phyloP scores from a whole-genome alignment of 441 rosid species.

The Arabidopsis hybrid region DNA sequence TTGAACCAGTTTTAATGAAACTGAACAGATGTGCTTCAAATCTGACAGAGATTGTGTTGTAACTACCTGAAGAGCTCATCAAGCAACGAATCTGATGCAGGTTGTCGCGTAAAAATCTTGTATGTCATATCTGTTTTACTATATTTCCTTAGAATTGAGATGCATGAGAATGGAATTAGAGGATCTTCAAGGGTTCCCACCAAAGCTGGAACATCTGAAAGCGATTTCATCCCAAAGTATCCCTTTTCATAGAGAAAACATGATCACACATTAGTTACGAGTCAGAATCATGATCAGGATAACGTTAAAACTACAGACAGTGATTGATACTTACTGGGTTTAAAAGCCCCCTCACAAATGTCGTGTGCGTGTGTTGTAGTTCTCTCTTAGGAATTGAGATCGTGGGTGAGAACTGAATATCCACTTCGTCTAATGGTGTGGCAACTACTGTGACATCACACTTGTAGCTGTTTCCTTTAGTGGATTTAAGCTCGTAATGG shows the following conservation, averaged over 20 bases:
- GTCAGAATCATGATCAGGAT: background rate
- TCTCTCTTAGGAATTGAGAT: slow-evolving; percentile 75
- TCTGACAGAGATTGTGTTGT: slow-evolving; percentile 19
- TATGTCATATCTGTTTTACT: slow-evolving; percentile 62
- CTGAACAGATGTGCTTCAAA: slow-evolving; percentile 11
- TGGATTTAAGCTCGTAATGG: slow-evolving; percentile 81
- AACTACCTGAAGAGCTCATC: slow-evolving; percentile 81
- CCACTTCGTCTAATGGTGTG: slow-evolving; percentile 80
- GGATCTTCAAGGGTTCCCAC: slow-evolving; percentile 86
- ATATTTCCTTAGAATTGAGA: slow-evolving; percentile 73
- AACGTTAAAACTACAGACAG: slow-evolving; percentile 8
- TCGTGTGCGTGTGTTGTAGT: slow-evolving; percentile 87
- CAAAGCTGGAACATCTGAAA: slow-evolving; percentile 75
- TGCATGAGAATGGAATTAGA: slow-evolving; percentile 76
- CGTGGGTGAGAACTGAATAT: slow-evolving; percentile 69
- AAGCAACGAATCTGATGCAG: slow-evolving; percentile 69
- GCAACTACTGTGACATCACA: slow-evolving; percentile 78
- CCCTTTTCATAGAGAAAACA: slow-evolving; percentile 51
- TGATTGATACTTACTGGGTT: slow-evolving; percentile 71
- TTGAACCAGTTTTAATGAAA: background rate
- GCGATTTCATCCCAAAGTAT: slow-evolving; percentile 71
- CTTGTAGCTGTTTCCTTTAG: slow-evolving; percentile 64
- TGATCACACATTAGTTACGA: background rate
- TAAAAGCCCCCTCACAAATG: slow-evolving; percentile 85
- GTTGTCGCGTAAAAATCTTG: slow-evolving; percentile 80